Base-by-base conservation (phyloP, 192 early-diverging fungal species). In the Linnemannia hyalina region DNA sequence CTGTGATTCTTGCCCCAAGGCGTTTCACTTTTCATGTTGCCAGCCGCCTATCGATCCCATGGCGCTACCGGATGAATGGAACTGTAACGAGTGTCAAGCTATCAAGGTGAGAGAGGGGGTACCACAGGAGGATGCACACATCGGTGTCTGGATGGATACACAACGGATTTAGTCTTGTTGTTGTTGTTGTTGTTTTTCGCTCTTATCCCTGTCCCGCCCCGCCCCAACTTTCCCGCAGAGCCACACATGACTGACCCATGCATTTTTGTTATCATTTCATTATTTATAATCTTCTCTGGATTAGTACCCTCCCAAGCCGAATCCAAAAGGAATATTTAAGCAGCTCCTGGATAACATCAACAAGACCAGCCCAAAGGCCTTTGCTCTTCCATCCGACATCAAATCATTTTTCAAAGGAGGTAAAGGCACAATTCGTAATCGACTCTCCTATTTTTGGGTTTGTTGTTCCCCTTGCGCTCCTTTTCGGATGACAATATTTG, bases 1-100 rank as follows among this genome's bases (percentile, higher is more conserved):
- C 32, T 89, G 88, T 60, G 88, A 89, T 63, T 68, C 77, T 9
- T 89, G 88, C 23, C 88, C 88, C 35, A 80, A 76, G 20, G 85
- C 88, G n/a, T 89, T 87, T 35, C 88, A 89, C 68, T 89, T 89
- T 75, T 80, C 81, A 46, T 89, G 88, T 70, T 74, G 85, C 29
- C 78, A 83, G 29, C 88, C 88, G 4, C 81, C 85, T 20, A 42
- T 89, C 26, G 85, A 87, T n/a, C 73, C 80, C 18, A 26, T 70
- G 13, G 49, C 75, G 41, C 76, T 86, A 7, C 88, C 88, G 4
- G 76, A 80, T 29, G 88, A 86, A 82, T 89, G 88, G 88, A 80
- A 83, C 71, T 89, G 88, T 52, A 80, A 81, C 20, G 81, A 82
- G 42, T 89, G 88, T 60, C 57, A 52, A 22, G 46, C 81, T 36